Percentiles rank a stretch among this genome's conserved stretches.
These are phyloP conservation scores for Acanthamoeba rhysodes DNA, from an alignment of 208 protist species.

Conservation along the genomic window DNA sequence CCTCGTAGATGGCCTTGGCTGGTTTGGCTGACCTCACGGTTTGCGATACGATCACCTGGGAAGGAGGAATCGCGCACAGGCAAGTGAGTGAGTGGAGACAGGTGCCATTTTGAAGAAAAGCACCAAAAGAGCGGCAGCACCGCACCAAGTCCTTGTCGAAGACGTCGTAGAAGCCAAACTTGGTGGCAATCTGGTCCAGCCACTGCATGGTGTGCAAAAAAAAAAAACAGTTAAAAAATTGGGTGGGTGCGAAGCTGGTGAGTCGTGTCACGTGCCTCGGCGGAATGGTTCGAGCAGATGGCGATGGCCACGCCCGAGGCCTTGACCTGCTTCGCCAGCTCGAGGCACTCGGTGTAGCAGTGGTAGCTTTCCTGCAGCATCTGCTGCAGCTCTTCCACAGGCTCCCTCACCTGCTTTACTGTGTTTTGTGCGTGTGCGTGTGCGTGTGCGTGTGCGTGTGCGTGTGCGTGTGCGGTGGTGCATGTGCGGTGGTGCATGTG, in stretches of 20 bases:
- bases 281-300: constrained; percentile 33
- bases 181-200: constrained; percentile 48
- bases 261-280: neutral
- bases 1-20: constrained; percentile 20
- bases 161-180: constrained; percentile 62
- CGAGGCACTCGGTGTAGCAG: constrained; percentile 25
- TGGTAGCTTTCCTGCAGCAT: constrained; percentile 55
- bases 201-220: neutral
- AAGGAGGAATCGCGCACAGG: neutral
- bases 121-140: neutral
- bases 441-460: no score
- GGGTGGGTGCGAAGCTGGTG: no score
- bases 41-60: constrained; percentile 65
- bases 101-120: no score
- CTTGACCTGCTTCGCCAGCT: constrained; percentile 53
- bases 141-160: constrained; percentile 63
- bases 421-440: no score
- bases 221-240: no score
- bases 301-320: neutral
- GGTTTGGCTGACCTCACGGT: constrained; percentile 53
- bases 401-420: constrained; percentile 31
- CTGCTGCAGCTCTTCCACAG: constrained; percentile 29
- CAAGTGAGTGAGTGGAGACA: neutral
- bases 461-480: neutral
- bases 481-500: neutral